Base-by-base conservation (phyloP, 139 green algal species). In the Haematococcus sp. region DNA sequence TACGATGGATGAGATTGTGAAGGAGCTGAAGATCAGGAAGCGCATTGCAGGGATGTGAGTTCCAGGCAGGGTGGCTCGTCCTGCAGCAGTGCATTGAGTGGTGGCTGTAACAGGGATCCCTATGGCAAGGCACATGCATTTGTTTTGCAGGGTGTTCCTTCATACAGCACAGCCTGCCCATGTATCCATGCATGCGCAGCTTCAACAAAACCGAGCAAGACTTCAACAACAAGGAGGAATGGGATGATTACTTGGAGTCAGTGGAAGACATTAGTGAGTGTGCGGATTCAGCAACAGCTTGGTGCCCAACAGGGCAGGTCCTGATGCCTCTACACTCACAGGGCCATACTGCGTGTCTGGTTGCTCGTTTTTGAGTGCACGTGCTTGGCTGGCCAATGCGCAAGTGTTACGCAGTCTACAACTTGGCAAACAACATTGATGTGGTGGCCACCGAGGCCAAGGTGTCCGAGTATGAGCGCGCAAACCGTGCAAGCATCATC, bases 201-300 rank as follows among this genome's bases (percentile, higher is more conserved):
- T 94, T 87, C 77, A 94, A 91, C 63, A 90, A 91, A 64, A 64
- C 58, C 2, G 43, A 82, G 22, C 79, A 89, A 9, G 86, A 94
- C 31, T 94, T 94, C 54, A 3, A 25, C 1, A 67, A 35, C 33
- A 86, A 84, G 68, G 27, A 76, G 15, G 81, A 77, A 16, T 94
- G 76, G 33, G 82, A 94, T 59, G 80, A 93, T 78, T 94, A 94
- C 66, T 68, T 94, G 52, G 89, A 94, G 49, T 76, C 87, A 40
- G 58, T 85, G 11, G 89, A 94, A 61, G 89, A 94, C 73, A 90
- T 93, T 52, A 87, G 89, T 93, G 68, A 76, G 84, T 70, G n/a
- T 23, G 40, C 7, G 7, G 11, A 11, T 11, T 49, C 7, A 11
- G 40, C 7, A 49, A 49, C 11, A 49, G 7, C 40, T 19, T 7